phyloP scores from a whole-genome alignment of 2,329 filamentous ascomycete genomes.

The Spiromastix sp. region DNA sequence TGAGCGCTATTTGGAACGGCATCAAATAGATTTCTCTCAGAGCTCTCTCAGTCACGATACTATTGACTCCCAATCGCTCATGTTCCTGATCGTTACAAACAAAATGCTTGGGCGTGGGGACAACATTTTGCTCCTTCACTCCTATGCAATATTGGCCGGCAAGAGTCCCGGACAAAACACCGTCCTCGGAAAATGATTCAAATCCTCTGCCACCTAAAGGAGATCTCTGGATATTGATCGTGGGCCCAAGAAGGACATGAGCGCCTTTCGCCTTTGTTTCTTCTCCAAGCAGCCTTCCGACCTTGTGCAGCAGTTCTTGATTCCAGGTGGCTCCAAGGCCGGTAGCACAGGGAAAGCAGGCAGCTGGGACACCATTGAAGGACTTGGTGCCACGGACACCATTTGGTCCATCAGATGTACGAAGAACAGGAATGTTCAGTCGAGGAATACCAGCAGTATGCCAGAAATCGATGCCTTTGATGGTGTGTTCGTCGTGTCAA shows the following conservation, averaged over 20 bases:
- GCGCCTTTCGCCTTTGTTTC: conserved; percentile 65
- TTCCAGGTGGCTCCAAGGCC: conserved; percentile 76
- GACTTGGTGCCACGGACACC: conserved; percentile 59
- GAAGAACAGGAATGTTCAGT: conserved; percentile 54
- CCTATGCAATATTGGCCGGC: conserved; percentile 63
- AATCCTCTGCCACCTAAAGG: conserved; percentile 79
- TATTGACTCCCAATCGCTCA: conserved; percentile 33
- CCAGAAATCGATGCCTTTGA: conserved; percentile 51
- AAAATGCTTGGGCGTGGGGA: conserved; percentile 64
- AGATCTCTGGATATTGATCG: conserved; percentile 71
- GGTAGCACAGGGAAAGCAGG: conserved; percentile 68
- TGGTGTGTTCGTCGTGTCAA: background rate
- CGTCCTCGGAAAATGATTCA: conserved; percentile 79
- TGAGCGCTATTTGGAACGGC: conserved; percentile 52
- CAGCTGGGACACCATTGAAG: conserved; percentile 58
- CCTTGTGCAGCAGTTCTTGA: conserved; percentile 54
- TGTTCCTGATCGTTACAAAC: conserved; percentile 39
- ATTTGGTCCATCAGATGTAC: conserved; percentile 60
- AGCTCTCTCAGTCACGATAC: conserved; percentile 40
- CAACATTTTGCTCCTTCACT: conserved; percentile 61
- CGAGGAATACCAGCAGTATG: conserved; percentile 54
- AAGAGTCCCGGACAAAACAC: conserved; percentile 62
- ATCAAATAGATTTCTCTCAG: conserved; percentile 54
- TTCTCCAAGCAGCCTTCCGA: conserved; percentile 60
- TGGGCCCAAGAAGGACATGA: conserved; percentile 64